A percentile compares a stretch with the other conserved stretches of the same genome.
Evolutionary conservation across 495 filamentous ascomycete species (phyloP).

Genomic region (Massariosphaeria phaeospora): DNA sequence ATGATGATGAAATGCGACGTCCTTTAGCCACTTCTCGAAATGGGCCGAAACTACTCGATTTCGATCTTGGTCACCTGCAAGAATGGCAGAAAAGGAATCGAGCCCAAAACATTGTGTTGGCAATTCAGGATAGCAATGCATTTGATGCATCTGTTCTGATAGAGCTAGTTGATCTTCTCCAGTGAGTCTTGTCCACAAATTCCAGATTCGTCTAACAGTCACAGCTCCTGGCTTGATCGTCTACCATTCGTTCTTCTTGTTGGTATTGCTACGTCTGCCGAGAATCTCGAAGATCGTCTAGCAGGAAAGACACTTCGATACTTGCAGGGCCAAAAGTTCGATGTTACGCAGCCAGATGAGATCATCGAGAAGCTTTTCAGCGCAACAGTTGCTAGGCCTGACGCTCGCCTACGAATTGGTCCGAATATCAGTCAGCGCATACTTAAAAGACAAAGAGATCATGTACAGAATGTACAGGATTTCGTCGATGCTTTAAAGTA

Average conservation of each 20-base stretch:
- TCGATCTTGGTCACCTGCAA: slow-evolving; percentile 80
- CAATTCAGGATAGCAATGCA: slow-evolving; percentile 86
- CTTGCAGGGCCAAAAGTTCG: slow-evolving; percentile 74
- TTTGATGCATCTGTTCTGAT: slow-evolving; percentile 76
- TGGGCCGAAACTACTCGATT: slow-evolving; percentile 74
- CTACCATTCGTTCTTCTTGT: slow-evolving; percentile 85
- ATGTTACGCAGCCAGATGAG: slow-evolving; percentile 70
- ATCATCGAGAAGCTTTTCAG: slow-evolving; percentile 77
- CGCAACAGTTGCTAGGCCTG: slow-evolving; percentile 53
- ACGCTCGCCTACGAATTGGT: slow-evolving; percentile 62
- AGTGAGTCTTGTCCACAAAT: slow-evolving; percentile 47
- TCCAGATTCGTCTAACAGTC: slow-evolving; percentile 5
- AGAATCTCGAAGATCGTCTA: slow-evolving; percentile 80
- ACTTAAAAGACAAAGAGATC: slow-evolving; percentile 74
- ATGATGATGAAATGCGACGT: slow-evolving; percentile 37
- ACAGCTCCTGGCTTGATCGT: slow-evolving; percentile 78
- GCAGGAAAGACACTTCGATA: slow-evolving; percentile 65
- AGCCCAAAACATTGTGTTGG: slow-evolving; percentile 62
- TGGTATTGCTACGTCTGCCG: slow-evolving; percentile 84
- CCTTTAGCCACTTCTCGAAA: slow-evolving; percentile 33
- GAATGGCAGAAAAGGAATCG: slow-evolving; percentile 55
- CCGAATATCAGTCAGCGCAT: slow-evolving; percentile 56
- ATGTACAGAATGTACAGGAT: slow-evolving; percentile 77
- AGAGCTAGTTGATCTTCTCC: slow-evolving; percentile 72
- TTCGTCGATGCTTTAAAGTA: slow-evolving; percentile 85